Evolutionary conservation across 768 basidiomycete species (phyloP), one percentile per base, ranked within the genome.

Genomic region (Rhizopogon vinicolor): DNA sequence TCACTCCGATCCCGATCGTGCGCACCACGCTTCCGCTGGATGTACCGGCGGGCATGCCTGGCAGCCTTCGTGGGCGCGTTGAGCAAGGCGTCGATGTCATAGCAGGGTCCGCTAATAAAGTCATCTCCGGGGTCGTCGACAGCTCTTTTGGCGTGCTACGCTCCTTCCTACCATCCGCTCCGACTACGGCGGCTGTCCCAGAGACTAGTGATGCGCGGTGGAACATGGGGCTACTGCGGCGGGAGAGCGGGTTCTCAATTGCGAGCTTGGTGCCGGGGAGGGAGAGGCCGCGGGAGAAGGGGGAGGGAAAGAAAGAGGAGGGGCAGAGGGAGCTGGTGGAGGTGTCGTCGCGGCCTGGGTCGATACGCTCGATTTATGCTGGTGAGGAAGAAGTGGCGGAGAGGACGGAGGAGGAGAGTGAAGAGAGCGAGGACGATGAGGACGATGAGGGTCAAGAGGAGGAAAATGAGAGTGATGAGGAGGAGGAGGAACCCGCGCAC

Each of bases 131-230:
- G 22, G 93, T 97, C 51, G 88, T 96, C 46, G 93, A 96, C 66
- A 84, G 91, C 0, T 91, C 90, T 2, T 93, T 95, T 70, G 89
- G 91, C 16, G 89, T 93, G 59, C 75, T 97, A 14, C 81, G 91
- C 16, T 86, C 91, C 4, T 74, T 94, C 42, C 77, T 95, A 52
- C 92, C 81, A 0, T 75, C 75, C 10, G 65, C 69, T 25, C 61
- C 60, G 54, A 10, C 60, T 60, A 19, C 57, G 56, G 29, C 51
- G 56, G 28, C 62, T 58, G 48, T 56, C 52, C 33, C 56, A 48
- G 31, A 39, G 3, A 51, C 51, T 1, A 29, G 28, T 18, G 39
- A 44, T 5, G 75, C 76, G 75, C 74, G 60, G 58, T 67, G 52
- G 76, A 75, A 56, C 78, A 85, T 89, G 58, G 86, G 89, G 10